A percentile compares a stretch with the other conserved stretches of the same genome.
Evolutionary conservation across 305 asterid species (phyloP).

Genomic region (Caryopteris hybrid): DNA sequence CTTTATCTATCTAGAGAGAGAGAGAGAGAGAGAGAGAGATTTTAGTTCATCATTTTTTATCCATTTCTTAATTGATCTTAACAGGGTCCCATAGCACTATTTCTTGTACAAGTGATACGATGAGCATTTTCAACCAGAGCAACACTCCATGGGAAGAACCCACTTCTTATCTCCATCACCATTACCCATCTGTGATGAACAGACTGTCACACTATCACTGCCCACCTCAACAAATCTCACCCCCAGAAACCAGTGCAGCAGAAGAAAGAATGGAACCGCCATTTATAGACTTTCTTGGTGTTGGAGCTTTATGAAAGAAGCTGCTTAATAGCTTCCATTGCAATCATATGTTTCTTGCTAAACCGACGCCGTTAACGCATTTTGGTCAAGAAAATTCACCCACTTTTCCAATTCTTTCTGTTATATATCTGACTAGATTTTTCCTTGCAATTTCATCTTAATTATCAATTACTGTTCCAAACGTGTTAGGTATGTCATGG

Average conservation of each 20-base stretch:
- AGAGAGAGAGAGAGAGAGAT: not conserved
- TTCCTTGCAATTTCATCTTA: too few relatives aligned
- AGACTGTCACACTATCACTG: constrained; percentile 27
- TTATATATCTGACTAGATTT: too few relatives aligned
- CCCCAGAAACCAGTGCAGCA: constrained; percentile 17
- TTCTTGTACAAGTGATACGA: constrained; percentile 31
- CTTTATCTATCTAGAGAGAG: too few relatives aligned
- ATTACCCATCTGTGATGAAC: constrained; percentile 14
- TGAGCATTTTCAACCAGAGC: constrained; percentile 37
- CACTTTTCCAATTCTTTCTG: too few relatives aligned
- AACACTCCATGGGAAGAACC: constrained; percentile 33
- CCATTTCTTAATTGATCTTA: not conserved
- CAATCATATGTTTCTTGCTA: too few relatives aligned
- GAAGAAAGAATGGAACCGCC: constrained; percentile 37
- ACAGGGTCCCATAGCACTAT: constrained; percentile 35
- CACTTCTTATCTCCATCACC: constrained; percentile 10
- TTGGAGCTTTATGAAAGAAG: constrained; percentile 54
- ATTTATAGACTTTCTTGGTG: constrained; percentile 94
- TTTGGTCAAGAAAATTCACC: too few relatives aligned
- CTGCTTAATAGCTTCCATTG: too few relatives aligned
- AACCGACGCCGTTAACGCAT: too few relatives aligned
- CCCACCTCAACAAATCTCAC: constrained; percentile 29
- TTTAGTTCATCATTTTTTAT: not conserved
- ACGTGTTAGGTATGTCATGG: constrained; percentile 5
- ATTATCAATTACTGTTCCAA: too few relatives aligned